Conservation (phyloP, 1,139 yeast species). For the Yamadazyma buinensis region DNA sequence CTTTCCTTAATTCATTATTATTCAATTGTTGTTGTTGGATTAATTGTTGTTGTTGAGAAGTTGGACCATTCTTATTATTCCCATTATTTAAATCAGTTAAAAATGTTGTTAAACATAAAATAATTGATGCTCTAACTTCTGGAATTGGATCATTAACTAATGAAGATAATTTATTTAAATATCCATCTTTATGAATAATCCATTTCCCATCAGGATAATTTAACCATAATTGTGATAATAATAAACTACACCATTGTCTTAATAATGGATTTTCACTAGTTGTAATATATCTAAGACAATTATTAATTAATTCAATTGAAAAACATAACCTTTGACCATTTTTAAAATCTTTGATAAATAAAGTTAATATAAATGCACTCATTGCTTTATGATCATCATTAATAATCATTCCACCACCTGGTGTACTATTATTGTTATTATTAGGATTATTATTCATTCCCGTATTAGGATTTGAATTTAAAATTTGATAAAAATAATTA, state of each 20-base stretch:
- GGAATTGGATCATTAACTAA: constrained; percentile 87
- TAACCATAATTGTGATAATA: constrained; percentile 75
- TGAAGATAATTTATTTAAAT: constrained; percentile 51
- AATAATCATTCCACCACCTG: constrained; percentile 21
- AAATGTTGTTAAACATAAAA: constrained; percentile 71
- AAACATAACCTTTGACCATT: constrained; percentile 80
- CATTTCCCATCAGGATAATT: constrained; percentile 74
- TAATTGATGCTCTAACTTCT: constrained; percentile 85
- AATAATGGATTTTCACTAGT: constrained; percentile 79
- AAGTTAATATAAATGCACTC: constrained; percentile 86
- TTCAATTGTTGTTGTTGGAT: constrained; percentile 16
- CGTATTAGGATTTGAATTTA: constrained; percentile 31
- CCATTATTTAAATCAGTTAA: constrained; percentile 39
- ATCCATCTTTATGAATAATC: constrained; percentile 65
- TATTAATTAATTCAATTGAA: constrained; percentile 66
- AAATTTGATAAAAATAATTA: constrained; percentile 77
- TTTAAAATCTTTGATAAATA: constrained; percentile 76
- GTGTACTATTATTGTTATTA: constrained; percentile 48
- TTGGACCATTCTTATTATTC: constrained; percentile 6
- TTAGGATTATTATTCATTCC: constrained; percentile 54
- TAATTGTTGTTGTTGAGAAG: constrained; percentile 20
- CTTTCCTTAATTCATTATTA: constrained; percentile 26
- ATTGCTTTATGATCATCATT: constrained; percentile 89
- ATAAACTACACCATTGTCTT: constrained; percentile 86
- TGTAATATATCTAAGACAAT: constrained; percentile 63